Evolutionary conservation across 2,329 filamentous ascomycete genomes (phyloP), one percentile per base, ranked within the genome.

Genomic region (Anisogramma anomala): DNA sequence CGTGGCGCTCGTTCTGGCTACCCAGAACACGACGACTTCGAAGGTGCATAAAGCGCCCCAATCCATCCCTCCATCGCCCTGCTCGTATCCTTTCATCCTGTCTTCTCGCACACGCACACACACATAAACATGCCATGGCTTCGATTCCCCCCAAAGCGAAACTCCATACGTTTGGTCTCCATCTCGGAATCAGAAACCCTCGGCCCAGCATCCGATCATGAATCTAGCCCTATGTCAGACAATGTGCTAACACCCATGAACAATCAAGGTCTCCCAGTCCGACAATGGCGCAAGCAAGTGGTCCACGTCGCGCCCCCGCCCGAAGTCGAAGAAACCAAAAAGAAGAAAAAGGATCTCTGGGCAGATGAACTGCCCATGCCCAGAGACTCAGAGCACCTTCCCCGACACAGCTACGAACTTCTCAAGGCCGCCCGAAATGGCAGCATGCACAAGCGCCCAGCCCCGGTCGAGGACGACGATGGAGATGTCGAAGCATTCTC

Each of bases 321-420:
- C 8, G 70, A 75, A 27, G 67, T 76, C 48, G 82, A 88, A 52
- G 76, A 71, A 20, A 68, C 64, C 23, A 68, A 77, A 47, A 71
- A 71, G 50, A 68, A 77, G 48, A 71, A 71, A 50, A 76, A 78
- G 53, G 75, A 82, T 56, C 68, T 75, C 39, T 89, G 82, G 74
- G 79, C 78, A n/a, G 56, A 69, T 35, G 88, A 94, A 55, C 71
- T 86, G 14, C 79, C 84, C 33, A 89, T 95, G 84, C 89, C 89
- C 28, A 83, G 84, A 53, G 89, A 94, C 57, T 84, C 77, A 22
- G 74, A 82, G 43, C 69, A 94, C 23, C 67, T 95, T 8, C 74
- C 84, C 0, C 73, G 80, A 1, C 82, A 87, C 57, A 89, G 82
- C 39, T 84, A 91, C 54, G 84, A 88, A 49, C 71, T 95, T 4